Evolutionary conservation across 805 yeast genomes (phyloP), one percentile per base, ranked within the genome.

Genomic region (Millerago galiae): DNA sequence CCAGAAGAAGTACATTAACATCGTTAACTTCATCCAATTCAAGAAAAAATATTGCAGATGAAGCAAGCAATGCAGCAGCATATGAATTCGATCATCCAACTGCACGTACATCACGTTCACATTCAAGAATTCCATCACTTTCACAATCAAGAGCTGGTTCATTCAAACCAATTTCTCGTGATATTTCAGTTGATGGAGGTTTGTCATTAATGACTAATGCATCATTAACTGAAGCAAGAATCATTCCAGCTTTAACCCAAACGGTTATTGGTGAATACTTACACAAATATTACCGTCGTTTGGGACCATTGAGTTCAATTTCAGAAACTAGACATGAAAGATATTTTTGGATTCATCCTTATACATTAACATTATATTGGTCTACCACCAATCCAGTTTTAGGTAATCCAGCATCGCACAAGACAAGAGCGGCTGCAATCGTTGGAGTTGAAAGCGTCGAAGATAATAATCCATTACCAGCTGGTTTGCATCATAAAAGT

Each of bases 271-370:
- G 99, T 40, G 98, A 91, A 59, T 86, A 79, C 50, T 67, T 90
- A 44, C 81, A 73, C 74, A 91, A 91, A 62, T 90, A 90, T 59
- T 86, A 82, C 60, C 79, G 93, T 45, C 78, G 79, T 47, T 63
- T 83, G 41, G 90, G 90, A 2, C 83, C 89, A 13, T 68, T 86
- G 38, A 81, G 87, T 31, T 62, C 71, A 8, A 72, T 87, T 16
- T 75, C 91, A 0, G 93, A 88, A 39, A 75, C 76, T 34, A 75
- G 96, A 46, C 99, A 91, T 58, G 93, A 84, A 57, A 74, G 97
- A 50, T 91, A 78, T 66, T 91, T 91, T 72, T 93, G 98, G 98
- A 77, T 93, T 35, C 95, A 91, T 63, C 98, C 99, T 3, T 90
- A 90, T 62, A 83, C 93, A 8, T 66, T 88, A 68, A 87, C 96